These are phyloP conservation scores for Backusella sp. DNA, from an alignment of 192 early-diverging fungal species.

Conservation along the genomic window DNA sequence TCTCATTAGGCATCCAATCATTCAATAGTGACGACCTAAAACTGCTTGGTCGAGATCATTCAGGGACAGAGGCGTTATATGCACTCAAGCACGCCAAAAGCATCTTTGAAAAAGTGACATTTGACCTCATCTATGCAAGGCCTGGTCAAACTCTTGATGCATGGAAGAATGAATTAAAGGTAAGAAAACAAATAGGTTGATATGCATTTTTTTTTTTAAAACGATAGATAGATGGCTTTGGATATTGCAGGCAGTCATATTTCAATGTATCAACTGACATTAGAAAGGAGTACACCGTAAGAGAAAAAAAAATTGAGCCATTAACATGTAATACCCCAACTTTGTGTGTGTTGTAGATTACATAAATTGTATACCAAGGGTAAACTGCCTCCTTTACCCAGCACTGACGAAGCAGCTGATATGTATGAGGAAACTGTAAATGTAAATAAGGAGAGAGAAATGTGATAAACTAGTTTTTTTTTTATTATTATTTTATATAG, in stretches of 20 bases:
- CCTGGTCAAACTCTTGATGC: constrained; percentile 38
- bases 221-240: constrained; percentile 30
- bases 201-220: background rate
- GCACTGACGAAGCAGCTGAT: constrained; percentile 41
- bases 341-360: constrained; percentile 28
- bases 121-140: constrained; percentile 57
- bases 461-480: background rate
- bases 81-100: constrained; percentile 40
- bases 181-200: background rate
- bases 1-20: constrained; percentile 55
- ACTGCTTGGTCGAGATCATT: constrained; percentile 46
- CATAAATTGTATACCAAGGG: constrained; percentile 38
- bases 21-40: constrained; percentile 39
- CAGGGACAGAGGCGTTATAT: constrained; percentile 37
- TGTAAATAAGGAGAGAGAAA: constrained; percentile 21
- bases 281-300: constrained; percentile 53
- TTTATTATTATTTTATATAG: too few relatives aligned
- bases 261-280: constrained; percentile 52
- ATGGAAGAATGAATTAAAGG: constrained; percentile 45
- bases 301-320: background rate
- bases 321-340: background rate
- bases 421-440: constrained; percentile 51
- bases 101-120: constrained; percentile 43
- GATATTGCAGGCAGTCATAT: constrained; percentile 49
- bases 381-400: constrained; percentile 29